Evolutionary conservation across 495 filamentous ascomycete species (phyloP), one percentile per base, ranked within the genome.

Genomic region (Tetracladium marchalianum): DNA sequence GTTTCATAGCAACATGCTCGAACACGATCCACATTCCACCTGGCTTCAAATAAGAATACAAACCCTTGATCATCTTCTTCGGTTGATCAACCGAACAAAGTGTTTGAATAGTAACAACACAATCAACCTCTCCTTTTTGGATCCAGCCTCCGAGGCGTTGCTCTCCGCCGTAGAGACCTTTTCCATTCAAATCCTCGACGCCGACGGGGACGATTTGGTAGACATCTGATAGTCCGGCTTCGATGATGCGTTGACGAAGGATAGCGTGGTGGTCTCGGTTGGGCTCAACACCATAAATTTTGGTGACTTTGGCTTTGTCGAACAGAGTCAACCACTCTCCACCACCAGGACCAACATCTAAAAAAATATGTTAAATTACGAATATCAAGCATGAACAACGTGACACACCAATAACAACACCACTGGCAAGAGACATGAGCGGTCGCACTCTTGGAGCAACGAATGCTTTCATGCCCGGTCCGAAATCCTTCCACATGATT

Each of bases 11-110:
- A 31, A 88, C 80, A 65, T 90, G 85, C 67, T 90, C 85, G 36
- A 76, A 81, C 11, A 85, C 68, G 36, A 85, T 73, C 73, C 84
- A 71, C 35, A 68, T 57, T 0, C 84, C 85, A 9, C 84, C 84
- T 0, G 80, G 77, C 55, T 74, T 78, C 16, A 90, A 60, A 48
- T 80, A 65, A 3, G 53, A 44, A 62, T 85, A 88, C 44, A 88
- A 54, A 41, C 76, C 73, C 11, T 51, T 56, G 12, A 74, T 72
- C 37, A 81, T 77, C 10, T 54, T 53, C 51, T 77, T 67, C 31
- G 81, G 75, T 11, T 77, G 64, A 1, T 82, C 82, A 43, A 88
- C 80, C 41, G 76, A 80, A 62, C 84, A 90, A 4, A 90, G 66
- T 39, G 85, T 85, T 9, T 83, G 73, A 37, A 86, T 66, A 11